These are phyloP conservation scores for Closterium sp. DNA, from an alignment of 139 green algal species.

Conservation along the genomic window DNA sequence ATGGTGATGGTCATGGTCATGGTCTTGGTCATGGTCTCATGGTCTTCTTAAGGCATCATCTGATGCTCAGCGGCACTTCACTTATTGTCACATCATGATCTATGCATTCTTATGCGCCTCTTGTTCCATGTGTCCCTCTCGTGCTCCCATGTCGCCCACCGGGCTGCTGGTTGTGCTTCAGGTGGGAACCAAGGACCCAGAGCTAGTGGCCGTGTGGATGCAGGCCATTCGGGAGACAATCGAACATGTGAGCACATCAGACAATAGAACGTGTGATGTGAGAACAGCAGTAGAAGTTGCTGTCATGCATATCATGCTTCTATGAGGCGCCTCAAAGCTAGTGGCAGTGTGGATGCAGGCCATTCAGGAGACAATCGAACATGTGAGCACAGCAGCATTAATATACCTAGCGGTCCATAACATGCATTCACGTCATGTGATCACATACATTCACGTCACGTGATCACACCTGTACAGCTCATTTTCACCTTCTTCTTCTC, in stretches of 20 bases:
- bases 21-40: too few species aligned
- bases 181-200: neutral
- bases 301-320: neutral
- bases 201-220: neutral
- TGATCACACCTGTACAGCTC: too few species aligned
- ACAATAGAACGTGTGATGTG: neutral
- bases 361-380: neutral
- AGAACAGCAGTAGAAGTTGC: neutral
- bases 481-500: too few species aligned
- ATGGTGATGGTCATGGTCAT: too few species aligned
- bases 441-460: too few species aligned
- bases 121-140: neutral
- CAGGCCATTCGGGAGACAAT: neutral
- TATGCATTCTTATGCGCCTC: too few species aligned
- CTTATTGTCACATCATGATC: too few species aligned
- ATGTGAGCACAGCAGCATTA: neutral
- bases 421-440: neutral
- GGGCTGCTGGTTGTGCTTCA: neutral
- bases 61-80: too few species aligned
- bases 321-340: neutral
- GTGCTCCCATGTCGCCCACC: too few species aligned
- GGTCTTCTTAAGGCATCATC: too few species aligned
- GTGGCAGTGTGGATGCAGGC: neutral
- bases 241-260: neutral
- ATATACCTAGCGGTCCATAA: neutral